These are phyloP conservation scores for Didymosphaeria variabile DNA, from an alignment of 2,329 filamentous ascomycete genomes.

Conservation along the genomic window DNA sequence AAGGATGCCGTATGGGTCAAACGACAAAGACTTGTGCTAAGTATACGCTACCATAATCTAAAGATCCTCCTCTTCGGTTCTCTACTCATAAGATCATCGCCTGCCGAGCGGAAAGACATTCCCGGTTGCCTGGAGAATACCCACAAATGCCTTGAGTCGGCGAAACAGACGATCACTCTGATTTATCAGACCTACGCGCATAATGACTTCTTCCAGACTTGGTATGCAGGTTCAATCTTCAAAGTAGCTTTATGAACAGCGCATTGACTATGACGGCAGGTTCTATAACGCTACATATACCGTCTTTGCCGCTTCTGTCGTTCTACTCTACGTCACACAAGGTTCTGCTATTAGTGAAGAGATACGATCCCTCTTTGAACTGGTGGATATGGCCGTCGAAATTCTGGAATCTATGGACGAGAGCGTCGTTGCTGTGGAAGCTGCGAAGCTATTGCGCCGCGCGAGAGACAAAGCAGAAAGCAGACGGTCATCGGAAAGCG, in stretches of 20 bases:
- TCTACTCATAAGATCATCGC: constrained; percentile 44
- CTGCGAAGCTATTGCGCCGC: constrained; percentile 32
- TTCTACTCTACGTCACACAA: constrained; percentile 45
- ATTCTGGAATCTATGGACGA: constrained; percentile 56
- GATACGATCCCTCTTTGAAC: constrained; percentile 8
- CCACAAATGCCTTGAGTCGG: constrained; percentile 51
- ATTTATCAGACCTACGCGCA: constrained; percentile 52
- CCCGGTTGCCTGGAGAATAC: constrained; percentile 43
- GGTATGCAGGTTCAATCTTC: constrained; percentile 38
- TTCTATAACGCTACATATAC: constrained; percentile 57
- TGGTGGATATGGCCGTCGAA: constrained; percentile 50
- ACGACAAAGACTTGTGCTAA: constrained; percentile 51
- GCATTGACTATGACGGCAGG: constrained; percentile 30
- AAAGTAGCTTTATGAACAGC: not conserved
- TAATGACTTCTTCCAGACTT: constrained; percentile 54
- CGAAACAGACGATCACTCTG: constrained; percentile 51
- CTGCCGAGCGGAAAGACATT: constrained; percentile 30
- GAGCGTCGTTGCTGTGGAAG: constrained; percentile 51
- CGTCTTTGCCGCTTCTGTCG: constrained; percentile 51
- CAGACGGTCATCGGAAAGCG: constrained; percentile 2
- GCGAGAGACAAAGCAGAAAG: constrained; percentile 15
- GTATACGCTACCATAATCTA: constrained; percentile 54
- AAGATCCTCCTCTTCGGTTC: constrained; percentile 53
- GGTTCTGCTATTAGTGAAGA: not conserved
- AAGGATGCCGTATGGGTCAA: constrained; percentile 51